phyloP scores from a whole-genome alignment of 2,329 filamentous ascomycete genomes.

The Aspergillus tamarii region DNA sequence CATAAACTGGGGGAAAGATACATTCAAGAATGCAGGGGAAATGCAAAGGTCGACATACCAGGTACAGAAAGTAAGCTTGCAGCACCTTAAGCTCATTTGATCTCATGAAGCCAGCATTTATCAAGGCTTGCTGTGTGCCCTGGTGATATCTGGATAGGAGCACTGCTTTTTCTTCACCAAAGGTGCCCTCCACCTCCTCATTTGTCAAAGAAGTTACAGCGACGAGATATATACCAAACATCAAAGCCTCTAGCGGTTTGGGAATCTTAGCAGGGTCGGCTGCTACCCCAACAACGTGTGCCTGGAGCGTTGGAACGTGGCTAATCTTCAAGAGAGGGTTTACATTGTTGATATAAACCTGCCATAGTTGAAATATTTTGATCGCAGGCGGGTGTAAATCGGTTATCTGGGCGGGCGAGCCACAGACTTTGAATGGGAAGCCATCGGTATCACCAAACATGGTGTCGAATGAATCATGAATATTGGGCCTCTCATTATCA shows the following conservation, averaged over 20 bases:
- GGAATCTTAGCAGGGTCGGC: constrained; percentile 55
- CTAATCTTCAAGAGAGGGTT: constrained; percentile 65
- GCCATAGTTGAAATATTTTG: constrained; percentile 26
- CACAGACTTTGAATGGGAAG: constrained; percentile 61
- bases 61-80: constrained; percentile 56
- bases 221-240: constrained; percentile 68
- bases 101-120: constrained; percentile 45
- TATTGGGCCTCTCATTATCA: neutral
- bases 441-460: constrained; percentile 53
- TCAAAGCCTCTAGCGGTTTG: constrained; percentile 33
- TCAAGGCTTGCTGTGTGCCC: constrained; percentile 48
- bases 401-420: constrained; percentile 20
- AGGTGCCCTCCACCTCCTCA: constrained; percentile 52
- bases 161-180: constrained; percentile 31
- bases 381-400: constrained; percentile 19
- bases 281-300: constrained; percentile 62
- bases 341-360: constrained; percentile 24
- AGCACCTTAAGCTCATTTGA: constrained; percentile 42
- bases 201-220: constrained; percentile 59
- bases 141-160: constrained; percentile 44
- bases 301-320: constrained; percentile 66
- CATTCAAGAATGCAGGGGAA: neutral
- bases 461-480: neutral
- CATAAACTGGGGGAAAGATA: too few relatives aligned
- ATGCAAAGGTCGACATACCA: constrained; percentile 43